Evolutionary conservation across 306 rosid species (phyloP).

Genomic region (Comarum palustre): DNA sequence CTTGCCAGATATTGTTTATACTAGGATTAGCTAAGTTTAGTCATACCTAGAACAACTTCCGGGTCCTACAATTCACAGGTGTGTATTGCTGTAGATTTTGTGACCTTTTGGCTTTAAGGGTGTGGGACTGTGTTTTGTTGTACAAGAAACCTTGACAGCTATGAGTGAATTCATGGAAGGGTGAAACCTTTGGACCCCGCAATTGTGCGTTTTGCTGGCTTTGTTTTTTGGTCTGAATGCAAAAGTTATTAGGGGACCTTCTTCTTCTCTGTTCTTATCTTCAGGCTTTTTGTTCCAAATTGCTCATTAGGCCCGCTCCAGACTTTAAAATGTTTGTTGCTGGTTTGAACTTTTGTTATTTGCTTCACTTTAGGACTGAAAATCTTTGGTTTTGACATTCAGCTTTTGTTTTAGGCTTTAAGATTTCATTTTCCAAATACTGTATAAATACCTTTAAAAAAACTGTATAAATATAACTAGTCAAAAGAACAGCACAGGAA

Average conservation of each 20-base stretch:
- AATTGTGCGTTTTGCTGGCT: neutral
- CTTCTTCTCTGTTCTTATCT: conserved; percentile 16
- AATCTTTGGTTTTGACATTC: neutral
- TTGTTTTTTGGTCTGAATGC: conserved; percentile 12
- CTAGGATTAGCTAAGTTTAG: conserved; percentile 17
- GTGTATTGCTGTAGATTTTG: neutral
- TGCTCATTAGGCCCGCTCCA: neutral
- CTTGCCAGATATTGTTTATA: neutral
- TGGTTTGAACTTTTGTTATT: neutral
- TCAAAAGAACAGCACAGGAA: neutral
- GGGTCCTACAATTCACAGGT: conserved; percentile 30
- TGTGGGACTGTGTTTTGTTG: conserved; percentile 22
- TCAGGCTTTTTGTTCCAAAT: conserved; percentile 13
- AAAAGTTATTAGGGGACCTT: conserved; percentile 8
- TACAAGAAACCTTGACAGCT: conserved; percentile 30
- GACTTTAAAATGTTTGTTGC: neutral
- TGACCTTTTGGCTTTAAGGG: neutral
- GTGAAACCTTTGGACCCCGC: conserved; percentile 24
- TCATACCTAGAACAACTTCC: conserved; percentile 3
- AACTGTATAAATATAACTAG: neutral
- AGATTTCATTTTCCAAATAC: neutral
- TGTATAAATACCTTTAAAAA: neutral
- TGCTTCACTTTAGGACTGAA: neutral
- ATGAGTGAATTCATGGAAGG: conserved; percentile 6
- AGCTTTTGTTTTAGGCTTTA: neutral